These are phyloP conservation scores for Collybia sp. DNA, from an alignment of 768 basidiomycete species.

Conservation along the genomic window DNA sequence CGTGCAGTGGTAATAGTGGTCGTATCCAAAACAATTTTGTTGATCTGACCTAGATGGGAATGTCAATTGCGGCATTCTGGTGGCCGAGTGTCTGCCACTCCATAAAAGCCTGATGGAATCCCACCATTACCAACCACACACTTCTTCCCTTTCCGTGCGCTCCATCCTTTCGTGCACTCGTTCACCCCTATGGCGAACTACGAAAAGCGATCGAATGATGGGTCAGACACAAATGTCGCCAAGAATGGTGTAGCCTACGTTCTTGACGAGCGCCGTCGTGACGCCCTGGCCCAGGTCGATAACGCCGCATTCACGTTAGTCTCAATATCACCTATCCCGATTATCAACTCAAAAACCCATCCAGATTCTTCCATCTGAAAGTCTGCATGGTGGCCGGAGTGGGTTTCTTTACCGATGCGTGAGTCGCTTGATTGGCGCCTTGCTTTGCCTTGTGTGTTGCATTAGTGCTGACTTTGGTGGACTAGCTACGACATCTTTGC, in stretches of 20 bases:
- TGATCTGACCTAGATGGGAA: too few species aligned
- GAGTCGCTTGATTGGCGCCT: slow-evolving; percentile 15
- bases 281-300: slow-evolving; percentile 83
- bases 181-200: slow-evolving; percentile 26
- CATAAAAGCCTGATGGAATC: background rate
- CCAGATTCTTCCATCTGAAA: slow-evolving; percentile 80
- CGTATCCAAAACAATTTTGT: too few species aligned
- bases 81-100: too few species aligned
- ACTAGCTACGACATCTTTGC: slow-evolving; percentile 80
- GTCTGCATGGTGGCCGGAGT: slow-evolving; percentile 67
- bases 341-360: slow-evolving; percentile 4
- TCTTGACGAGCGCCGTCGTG: slow-evolving; percentile 70
- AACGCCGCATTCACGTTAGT: slow-evolving; percentile 79
- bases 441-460: background rate
- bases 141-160: too few species aligned
- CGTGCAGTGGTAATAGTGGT: too few species aligned
- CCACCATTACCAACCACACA: too few species aligned
- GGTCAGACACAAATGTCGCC: slow-evolving; percentile 22
- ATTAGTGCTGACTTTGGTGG: too few species aligned
- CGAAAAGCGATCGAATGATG: slow-evolving; percentile 32
- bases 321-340: background rate
- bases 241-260: slow-evolving; percentile 29
- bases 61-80: too few species aligned
- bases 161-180: slow-evolving; percentile 3
- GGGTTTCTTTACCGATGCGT: slow-evolving; percentile 91